Evolutionary conservation across 2,329 filamentous ascomycete species (phyloP).

Genomic region (Tolypocladium capitatum): DNA sequence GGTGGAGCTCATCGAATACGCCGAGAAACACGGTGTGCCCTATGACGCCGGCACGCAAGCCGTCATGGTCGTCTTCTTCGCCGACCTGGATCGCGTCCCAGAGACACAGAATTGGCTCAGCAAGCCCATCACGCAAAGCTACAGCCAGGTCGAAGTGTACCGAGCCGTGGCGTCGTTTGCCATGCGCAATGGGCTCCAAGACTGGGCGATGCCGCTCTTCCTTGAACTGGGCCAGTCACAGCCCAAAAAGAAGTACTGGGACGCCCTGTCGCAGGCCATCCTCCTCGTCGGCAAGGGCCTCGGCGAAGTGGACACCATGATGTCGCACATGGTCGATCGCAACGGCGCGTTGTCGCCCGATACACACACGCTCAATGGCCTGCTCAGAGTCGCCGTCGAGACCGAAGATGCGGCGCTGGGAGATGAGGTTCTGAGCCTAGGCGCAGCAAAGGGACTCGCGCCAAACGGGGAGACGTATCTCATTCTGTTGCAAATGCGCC

Average conservation of each 20-base stretch:
- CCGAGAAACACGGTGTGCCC: slow-evolving; percentile 31
- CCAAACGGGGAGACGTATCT: slow-evolving; percentile 59
- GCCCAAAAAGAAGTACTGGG: slow-evolving; percentile 47
- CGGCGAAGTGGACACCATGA: slow-evolving; percentile 36
- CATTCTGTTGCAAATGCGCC: slow-evolving; percentile 61
- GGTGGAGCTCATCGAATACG: slow-evolving; percentile 37
- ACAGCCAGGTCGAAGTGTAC: slow-evolving; percentile 12
- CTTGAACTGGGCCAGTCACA: slow-evolving; percentile 32
- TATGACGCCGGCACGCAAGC: slow-evolving; percentile 34
- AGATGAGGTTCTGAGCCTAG: slow-evolving; percentile 58
- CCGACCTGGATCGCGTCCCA: slow-evolving; percentile 39
- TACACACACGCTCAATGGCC: slow-evolving; percentile 59
- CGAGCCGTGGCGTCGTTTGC: slow-evolving; percentile 33
- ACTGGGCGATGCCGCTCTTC: slow-evolving; percentile 51
- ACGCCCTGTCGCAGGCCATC: slow-evolving; percentile 62
- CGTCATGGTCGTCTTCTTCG: slow-evolving; percentile 50
- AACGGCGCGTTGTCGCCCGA: slow-evolving; percentile 42
- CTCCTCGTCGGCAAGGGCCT: slow-evolving; percentile 54
- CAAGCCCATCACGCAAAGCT: slow-evolving; percentile 28
- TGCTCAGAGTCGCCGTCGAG: slow-evolving; percentile 62
- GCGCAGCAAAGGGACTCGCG: slow-evolving; percentile 48
- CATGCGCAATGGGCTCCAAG: slow-evolving; percentile 41
- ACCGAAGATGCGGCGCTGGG: slow-evolving; percentile 57
- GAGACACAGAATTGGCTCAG: slow-evolving; percentile 57
- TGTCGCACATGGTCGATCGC: slow-evolving; percentile 57